Evolutionary conservation across 441 rosid genomes (phyloP), one percentile per base, ranked within the genome.

Genomic region (Populus tomentosa): DNA sequence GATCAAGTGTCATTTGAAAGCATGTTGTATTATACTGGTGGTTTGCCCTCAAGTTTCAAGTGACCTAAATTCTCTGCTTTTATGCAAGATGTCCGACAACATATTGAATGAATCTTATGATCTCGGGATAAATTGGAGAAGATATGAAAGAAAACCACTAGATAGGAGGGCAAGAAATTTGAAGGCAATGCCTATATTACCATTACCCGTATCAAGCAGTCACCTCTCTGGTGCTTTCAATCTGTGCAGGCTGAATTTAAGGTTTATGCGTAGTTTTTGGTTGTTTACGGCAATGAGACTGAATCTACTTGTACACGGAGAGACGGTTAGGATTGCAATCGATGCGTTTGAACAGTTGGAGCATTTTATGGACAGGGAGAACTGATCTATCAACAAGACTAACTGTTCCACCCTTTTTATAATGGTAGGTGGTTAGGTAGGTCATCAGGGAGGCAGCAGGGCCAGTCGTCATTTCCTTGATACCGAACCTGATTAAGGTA

Each of bases 391-490:
- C 53, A 50, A 50, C 59, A 16, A 14, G 59, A 4, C 59, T 50
- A 14, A 4, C 59, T 50, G 59, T 35, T 21, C 50, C 21, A 13
- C 33, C 66, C 0, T 50, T 50, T 14, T 38, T 18, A 30, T 28
- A 67, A 70, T 26, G 71, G 67, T 64, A 46, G 79, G 76, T 72
- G 5, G 84, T 62, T 71, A 20, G 67, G 76, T 69, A 28, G 10
- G 28, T 13, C 61, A 53, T 64, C 24, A 62, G 32, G 2, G 36
- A 26, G 16, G 20, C 6, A 50, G 53, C 77, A 10, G 78, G 80
- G 10, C 20, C 10, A n/a, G n/a, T 40, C 20, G 59, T 62, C 69
- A 24, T 63, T 4, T 24, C 35, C 28, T 63, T 6, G 7, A 16
- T 14, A 50, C 59, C 20, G 59, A 13, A 50, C 59, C 6, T 50